phyloP scores from a whole-genome alignment of 306 rosid species.

The Castanea crenata region DNA sequence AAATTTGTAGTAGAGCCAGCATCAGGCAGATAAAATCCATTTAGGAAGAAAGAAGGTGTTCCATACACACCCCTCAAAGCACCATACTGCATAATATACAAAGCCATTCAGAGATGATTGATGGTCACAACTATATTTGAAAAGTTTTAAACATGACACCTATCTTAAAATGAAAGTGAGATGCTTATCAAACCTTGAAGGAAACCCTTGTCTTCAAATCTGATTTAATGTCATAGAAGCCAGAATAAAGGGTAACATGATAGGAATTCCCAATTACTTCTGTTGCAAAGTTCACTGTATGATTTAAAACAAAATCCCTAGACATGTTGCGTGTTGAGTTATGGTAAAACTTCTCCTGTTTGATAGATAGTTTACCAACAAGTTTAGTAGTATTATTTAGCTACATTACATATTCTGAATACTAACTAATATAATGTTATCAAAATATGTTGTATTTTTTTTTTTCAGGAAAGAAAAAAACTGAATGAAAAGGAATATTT shows the following conservation, averaged over 20 bases:
- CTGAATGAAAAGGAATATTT: too few species aligned
- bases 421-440: too few species aligned
- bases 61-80: background rate
- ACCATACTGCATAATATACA: background rate
- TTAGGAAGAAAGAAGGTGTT: background rate
- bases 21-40: background rate
- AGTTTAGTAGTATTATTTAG: background rate
- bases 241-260: conserved; percentile 33
- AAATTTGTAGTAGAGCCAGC: background rate
- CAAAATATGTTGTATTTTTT: too few species aligned
- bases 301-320: conserved; percentile 41
- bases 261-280: conserved; percentile 51
- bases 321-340: conserved; percentile 56
- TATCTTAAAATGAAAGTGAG: background rate
- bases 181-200: conserved; percentile 49
- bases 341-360: conserved; percentile 58
- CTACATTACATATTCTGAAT: background rate
- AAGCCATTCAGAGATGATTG: too few species aligned
- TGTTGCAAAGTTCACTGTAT: conserved; percentile 55
- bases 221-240: conserved; percentile 54
- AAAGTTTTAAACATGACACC: too few species aligned
- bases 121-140: too few species aligned
- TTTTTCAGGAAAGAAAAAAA: too few species aligned
- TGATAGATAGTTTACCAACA: conserved; percentile 17
- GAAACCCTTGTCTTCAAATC: conserved; percentile 75